phyloP scores from a whole-genome alignment of 768 basidiomycete genomes.

The Phylloporus rhodoxanthus region DNA sequence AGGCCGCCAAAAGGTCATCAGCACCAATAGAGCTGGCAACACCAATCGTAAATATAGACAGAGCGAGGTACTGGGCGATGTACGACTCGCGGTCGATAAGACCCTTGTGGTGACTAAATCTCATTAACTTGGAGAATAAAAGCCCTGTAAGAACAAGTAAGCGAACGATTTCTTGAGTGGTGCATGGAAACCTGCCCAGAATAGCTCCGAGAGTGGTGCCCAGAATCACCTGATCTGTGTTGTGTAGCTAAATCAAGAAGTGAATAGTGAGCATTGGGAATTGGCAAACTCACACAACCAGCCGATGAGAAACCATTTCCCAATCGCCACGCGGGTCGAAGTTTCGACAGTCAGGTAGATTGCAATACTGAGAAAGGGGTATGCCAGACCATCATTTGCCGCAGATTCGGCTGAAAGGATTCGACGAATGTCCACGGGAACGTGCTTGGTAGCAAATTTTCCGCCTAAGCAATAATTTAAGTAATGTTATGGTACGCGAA shows the following conservation, averaged over 20 bases:
- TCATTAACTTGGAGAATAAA: conserved; percentile 70
- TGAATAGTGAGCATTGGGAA: not conserved
- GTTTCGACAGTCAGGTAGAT: conserved; percentile 78
- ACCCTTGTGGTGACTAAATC: conserved; percentile 52
- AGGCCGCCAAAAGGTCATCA: conserved; percentile 87
- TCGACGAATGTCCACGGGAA: conserved; percentile 69
- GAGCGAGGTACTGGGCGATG: conserved; percentile 75
- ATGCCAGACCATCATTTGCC: conserved; percentile 93
- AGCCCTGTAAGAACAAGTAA: conserved; percentile 39
- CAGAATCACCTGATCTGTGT: conserved; percentile 71
- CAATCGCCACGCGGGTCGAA: conserved; percentile 56
- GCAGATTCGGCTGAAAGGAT: conserved; percentile 87
- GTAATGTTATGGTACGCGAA: not conserved
- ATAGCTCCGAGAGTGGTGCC: conserved; percentile 66
- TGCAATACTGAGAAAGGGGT: conserved; percentile 83
- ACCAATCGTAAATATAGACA: conserved; percentile 73
- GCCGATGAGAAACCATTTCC: conserved; percentile 81
- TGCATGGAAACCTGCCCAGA: conserved; percentile 30
- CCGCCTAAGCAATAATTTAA: conserved; percentile 43
- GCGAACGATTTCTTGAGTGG: not conserved
- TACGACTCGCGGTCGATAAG: conserved; percentile 80
- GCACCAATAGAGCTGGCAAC: conserved; percentile 72
- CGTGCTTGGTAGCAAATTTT: conserved; percentile 61
- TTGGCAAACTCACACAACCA: conserved; percentile 51
- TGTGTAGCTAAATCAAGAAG: conserved; percentile 1